Conservation (phyloP, 2,329 filamentous ascomycete genomes). For the Sclerotinia glacialis region DNA sequence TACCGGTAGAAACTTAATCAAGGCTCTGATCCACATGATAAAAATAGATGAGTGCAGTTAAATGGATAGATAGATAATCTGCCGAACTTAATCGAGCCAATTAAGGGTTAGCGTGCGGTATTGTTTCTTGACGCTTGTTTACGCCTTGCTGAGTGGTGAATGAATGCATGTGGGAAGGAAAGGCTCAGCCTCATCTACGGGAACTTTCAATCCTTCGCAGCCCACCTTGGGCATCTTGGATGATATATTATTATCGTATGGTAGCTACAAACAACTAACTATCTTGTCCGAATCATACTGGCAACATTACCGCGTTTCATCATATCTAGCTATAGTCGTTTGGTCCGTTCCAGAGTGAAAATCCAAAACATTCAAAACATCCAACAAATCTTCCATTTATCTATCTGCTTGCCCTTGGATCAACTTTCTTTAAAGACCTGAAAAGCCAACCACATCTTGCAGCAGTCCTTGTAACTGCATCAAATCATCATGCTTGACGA, state of each 20-base stretch:
- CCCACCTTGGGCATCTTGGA: constrained; percentile 1
- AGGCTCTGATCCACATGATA: not conserved
- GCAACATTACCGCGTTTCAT: not conserved
- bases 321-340: not conserved
- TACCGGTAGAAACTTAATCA: not conserved
- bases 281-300: not conserved
- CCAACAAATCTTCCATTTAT: not conserved
- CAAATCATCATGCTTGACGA: constrained; percentile 74
- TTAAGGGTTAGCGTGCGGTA: not conserved
- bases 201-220: not conserved
- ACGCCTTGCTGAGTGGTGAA: constrained; percentile 9
- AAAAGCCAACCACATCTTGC: not conserved
- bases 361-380: not conserved
- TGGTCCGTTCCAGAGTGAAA: not conserved
- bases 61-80: not conserved
- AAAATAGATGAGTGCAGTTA: constrained; percentile 4
- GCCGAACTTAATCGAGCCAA: constrained; percentile 6
- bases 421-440: not conserved
- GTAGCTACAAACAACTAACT: not conserved
- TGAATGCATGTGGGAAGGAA: constrained; percentile 14
- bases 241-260: not conserved
- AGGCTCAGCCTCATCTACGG: constrained; percentile 15
- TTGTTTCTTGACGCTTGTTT: constrained; percentile 5
- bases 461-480: not conserved
- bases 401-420: not conserved